These are phyloP conservation scores for Trichosporon inkin DNA, from an alignment of 1,284 basidiomycete species.

Conservation along the genomic window DNA sequence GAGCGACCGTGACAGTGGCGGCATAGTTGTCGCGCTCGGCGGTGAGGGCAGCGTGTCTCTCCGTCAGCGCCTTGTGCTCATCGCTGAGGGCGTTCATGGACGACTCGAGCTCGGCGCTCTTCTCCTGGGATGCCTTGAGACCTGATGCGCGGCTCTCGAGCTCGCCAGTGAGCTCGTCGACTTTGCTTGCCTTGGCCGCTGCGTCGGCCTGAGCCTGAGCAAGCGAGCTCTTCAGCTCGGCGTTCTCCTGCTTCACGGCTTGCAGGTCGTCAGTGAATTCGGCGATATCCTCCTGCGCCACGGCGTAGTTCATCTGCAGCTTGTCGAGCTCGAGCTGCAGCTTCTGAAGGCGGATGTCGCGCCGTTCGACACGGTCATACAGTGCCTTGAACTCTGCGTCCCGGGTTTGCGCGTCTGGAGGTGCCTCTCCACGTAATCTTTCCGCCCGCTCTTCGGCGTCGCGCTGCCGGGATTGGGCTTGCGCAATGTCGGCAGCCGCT, in stretches of 20 bases:
- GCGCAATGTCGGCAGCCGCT: not conserved
- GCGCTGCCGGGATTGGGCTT: not conserved
- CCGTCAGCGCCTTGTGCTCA: slow-evolving; percentile 6
- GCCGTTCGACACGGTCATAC: slow-evolving; percentile 12
- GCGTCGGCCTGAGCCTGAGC: not conserved
- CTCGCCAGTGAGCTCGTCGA: slow-evolving; percentile 8
- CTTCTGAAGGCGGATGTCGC: slow-evolving; percentile 8
- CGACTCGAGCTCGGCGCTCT: slow-evolving; percentile 1
- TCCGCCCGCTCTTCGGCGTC: slow-evolving; percentile 1
- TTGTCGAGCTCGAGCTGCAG: slow-evolving; percentile 13
- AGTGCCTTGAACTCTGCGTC: slow-evolving; percentile 4
- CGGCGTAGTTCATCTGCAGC: slow-evolving; percentile 12
- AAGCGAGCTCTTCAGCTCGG: not conserved
- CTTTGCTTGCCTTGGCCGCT: not conserved
- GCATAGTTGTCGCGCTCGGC: slow-evolving; percentile 2
- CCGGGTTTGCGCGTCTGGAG: not conserved
- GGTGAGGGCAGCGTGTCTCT: not conserved
- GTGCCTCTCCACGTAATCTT: not conserved
- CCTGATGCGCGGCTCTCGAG: not conserved
- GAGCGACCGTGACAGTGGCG: not conserved
- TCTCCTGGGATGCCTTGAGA: not conserved
- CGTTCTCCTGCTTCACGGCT: not conserved
- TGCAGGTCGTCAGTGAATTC: slow-evolving; percentile 11
- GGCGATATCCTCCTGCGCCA: slow-evolving; percentile 10
- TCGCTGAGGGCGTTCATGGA: not conserved